Conservation (phyloP, 768 basidiomycete genomes). For the Panaeolus cyanescens region DNA sequence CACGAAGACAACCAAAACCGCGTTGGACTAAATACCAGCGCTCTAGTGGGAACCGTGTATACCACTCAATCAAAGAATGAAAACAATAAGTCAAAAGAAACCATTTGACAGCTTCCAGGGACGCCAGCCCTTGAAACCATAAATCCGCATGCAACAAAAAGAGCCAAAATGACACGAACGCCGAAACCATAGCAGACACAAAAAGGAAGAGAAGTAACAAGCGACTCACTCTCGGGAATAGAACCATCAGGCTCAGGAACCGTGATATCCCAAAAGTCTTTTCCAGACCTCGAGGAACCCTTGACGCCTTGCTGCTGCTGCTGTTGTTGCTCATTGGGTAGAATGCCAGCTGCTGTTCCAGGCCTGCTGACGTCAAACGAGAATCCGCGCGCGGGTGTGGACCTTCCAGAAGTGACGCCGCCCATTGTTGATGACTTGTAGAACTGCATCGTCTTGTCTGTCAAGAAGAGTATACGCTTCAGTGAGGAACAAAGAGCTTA, state of each 20-base stretch:
- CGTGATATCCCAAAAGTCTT: slow-evolving; percentile 23
- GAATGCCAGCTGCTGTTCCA: slow-evolving; percentile 4
- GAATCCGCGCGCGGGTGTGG: slow-evolving; percentile 43
- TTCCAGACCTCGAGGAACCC: slow-evolving; percentile 14
- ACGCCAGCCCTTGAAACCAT: neutral
- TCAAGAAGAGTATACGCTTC: neutral
- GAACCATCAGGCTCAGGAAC: slow-evolving; percentile 13
- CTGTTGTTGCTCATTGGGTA: neutral
- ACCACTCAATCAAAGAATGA: neutral
- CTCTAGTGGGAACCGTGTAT: neutral
- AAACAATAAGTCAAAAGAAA: neutral
- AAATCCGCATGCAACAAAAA: neutral
- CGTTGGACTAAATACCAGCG: neutral
- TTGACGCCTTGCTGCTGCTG: slow-evolving; percentile 14
- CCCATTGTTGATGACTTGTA: slow-evolving; percentile 65
- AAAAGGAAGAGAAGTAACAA: slow-evolving; percentile 12
- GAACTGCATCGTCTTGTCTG: slow-evolving; percentile 69
- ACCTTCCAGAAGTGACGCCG: slow-evolving; percentile 41
- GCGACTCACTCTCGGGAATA: slow-evolving; percentile 24
- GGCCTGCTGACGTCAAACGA: slow-evolving; percentile 35
- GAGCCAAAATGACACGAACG: neutral
- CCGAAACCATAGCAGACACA: neutral
- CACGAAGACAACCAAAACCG: neutral
- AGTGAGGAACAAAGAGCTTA: neutral
- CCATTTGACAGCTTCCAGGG: slow-evolving; percentile 1